phyloP scores from a whole-genome alignment of 768 basidiomycete species.

The Pleurotus ostreatus region DNA sequence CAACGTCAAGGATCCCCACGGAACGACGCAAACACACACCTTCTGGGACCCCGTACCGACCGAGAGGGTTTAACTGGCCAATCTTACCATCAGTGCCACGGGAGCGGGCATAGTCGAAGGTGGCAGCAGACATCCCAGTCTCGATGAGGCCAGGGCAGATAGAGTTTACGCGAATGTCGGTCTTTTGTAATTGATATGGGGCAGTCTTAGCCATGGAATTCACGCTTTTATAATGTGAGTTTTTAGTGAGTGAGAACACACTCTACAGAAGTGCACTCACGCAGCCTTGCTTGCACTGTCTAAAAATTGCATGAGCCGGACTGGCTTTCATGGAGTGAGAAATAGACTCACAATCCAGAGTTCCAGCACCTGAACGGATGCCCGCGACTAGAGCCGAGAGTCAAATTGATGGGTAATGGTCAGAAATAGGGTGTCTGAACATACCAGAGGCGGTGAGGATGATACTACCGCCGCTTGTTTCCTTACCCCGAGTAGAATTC shows the following conservation, averaged over 20 bases:
- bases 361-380: constrained; percentile 75
- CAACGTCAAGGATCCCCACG: neutral
- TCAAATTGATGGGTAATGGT: neutral
- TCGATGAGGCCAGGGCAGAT: constrained; percentile 93
- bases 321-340: constrained; percentile 1
- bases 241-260: neutral
- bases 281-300: constrained; percentile 94
- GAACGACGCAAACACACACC: constrained; percentile 38
- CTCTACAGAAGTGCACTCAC: constrained; percentile 38
- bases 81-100: constrained; percentile 74
- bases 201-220: constrained; percentile 85
- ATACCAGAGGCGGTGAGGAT: constrained; percentile 82
- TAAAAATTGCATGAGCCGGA: constrained; percentile 21
- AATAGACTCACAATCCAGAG: constrained; percentile 65
- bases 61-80: constrained; percentile 80
- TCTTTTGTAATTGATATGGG: constrained; percentile 74
- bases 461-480: constrained; percentile 71
- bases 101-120: constrained; percentile 74
- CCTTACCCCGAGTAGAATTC: constrained; percentile 67
- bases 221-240: constrained; percentile 45
- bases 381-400: constrained; percentile 59
- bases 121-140: constrained; percentile 82
- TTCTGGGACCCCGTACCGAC: constrained; percentile 78
- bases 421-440: constrained; percentile 17
- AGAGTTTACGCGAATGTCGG: constrained; percentile 83